These are phyloP conservation scores for Boletellus dicymbophilus DNA, from an alignment of 1,284 basidiomycete genomes.

Conservation along the genomic window DNA sequence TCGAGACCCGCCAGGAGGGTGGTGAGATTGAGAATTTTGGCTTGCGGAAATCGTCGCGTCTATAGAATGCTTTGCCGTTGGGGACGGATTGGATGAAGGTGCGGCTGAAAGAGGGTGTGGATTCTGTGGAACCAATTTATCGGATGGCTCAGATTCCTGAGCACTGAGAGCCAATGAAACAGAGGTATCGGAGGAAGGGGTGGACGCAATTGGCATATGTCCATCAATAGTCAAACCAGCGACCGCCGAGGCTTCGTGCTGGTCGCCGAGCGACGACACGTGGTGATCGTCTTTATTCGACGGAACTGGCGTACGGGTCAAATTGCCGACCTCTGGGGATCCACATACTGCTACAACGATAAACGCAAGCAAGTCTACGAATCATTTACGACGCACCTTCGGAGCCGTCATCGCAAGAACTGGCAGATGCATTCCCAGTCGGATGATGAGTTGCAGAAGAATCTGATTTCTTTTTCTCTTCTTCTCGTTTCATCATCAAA, in stretches of 20 bases:
- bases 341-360: constrained; percentile 16
- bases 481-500: constrained; percentile 81
- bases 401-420: constrained; percentile 9
- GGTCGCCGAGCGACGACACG: constrained; percentile 14
- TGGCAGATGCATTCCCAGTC: constrained; percentile 9
- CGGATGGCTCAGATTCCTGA: constrained; percentile 29
- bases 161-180: background rate
- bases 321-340: constrained; percentile 11
- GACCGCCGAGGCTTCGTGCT: constrained; percentile 1
- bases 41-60: constrained; percentile 14
- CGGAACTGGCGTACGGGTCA: background rate
- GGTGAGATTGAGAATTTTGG: constrained; percentile 47
- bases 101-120: constrained; percentile 40
- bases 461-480: constrained; percentile 63
- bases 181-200: constrained; percentile 18
- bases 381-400: constrained; percentile 22
- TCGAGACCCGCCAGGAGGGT: constrained; percentile 69
- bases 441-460: background rate
- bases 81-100: constrained; percentile 24
- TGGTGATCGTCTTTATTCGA: constrained; percentile 11
- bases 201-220: constrained; percentile 3
- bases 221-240: constrained; percentile 1
- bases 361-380: constrained; percentile 7
- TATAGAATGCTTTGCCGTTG: constrained; percentile 11
- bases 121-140: constrained; percentile 32